Evolutionary conservation across 495 filamentous ascomycete species (phyloP).

Genomic region (Penicillium herquei): DNA sequence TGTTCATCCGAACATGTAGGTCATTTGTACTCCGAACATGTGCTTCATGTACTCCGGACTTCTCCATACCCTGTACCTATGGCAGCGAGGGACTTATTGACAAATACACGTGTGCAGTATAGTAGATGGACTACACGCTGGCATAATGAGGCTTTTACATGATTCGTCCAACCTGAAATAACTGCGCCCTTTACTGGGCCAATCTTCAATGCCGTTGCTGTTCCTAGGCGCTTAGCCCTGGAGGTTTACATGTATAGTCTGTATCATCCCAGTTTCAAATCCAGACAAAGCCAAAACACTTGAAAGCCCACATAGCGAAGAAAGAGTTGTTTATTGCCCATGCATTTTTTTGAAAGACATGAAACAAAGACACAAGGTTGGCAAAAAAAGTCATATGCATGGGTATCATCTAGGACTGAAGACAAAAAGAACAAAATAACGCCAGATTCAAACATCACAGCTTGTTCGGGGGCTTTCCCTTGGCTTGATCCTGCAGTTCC

Average conservation of each 20-base stretch:
- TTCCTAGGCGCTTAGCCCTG: not conserved
- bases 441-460: constrained; percentile 15
- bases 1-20: too few species aligned
- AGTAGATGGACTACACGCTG: too few species aligned
- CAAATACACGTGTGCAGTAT: too few species aligned
- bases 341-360: not conserved
- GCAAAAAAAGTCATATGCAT: not conserved
- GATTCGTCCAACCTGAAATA: not conserved
- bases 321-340: not conserved
- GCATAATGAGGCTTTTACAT: not conserved
- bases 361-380: not conserved
- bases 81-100: too few species aligned
- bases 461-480: constrained; percentile 44
- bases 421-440: constrained; percentile 3
- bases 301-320: not conserved
- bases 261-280: not conserved
- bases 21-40: too few species aligned
- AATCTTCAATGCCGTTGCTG: not conserved
- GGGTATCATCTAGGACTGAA: constrained; percentile 10
- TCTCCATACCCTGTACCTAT: too few species aligned
- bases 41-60: too few species aligned
- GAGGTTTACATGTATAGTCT: not conserved
- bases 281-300: not conserved
- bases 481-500: constrained; percentile 58
- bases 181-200: not conserved